Evolutionary conservation across 495 filamentous ascomycete species (phyloP), one percentile per base, ranked within the genome.

Genomic region (Tuber calosporum): DNA sequence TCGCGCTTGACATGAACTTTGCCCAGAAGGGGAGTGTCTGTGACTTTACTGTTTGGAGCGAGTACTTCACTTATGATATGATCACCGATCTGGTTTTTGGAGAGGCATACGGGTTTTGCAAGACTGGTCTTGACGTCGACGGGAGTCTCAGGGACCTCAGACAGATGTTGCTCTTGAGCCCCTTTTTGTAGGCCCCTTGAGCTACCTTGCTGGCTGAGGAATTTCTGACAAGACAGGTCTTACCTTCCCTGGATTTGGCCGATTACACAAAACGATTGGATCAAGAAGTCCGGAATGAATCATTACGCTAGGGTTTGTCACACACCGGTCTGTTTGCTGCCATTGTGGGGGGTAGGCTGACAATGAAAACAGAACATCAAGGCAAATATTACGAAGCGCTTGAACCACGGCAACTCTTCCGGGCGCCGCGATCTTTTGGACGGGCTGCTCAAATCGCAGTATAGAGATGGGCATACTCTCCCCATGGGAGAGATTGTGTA

Each of bases 31-130:
- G 76, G 20, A 72, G 74, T 22, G 78, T 78, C 43, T 79, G 77
- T 42, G 72, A 79, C 42, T 79, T 79, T 41, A 79, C 77, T 11
- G 67, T 79, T 40, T 79, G 77, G 75, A 78, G 75, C 38, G 76
- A 78, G 41, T 78, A 78, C 40, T 78, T 78, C 22, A 78, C 76
- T 45, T 78, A 80, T 34, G 78, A 80, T 68, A 79, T 80, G 73
- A 80, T 80, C 62, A 80, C 77, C 69, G 78, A 80, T 34, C 36
- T 80, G 15, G 77, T 75, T 41, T 80, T 80, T 74, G 78, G 78
- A 40, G 78, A 80, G 70, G 72, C 77, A 4, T 80, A 77, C 36
- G 78, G 78, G 53, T 80, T 80, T 41, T 79, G 78, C 40, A 80
- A 75, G 3, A 71, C 70, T 66, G 78, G 58, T n/a, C 41, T 26